Evolutionary conservation across 2,329 filamentous ascomycete genomes (phyloP).

Genomic region (Stenocarpella maydis): DNA sequence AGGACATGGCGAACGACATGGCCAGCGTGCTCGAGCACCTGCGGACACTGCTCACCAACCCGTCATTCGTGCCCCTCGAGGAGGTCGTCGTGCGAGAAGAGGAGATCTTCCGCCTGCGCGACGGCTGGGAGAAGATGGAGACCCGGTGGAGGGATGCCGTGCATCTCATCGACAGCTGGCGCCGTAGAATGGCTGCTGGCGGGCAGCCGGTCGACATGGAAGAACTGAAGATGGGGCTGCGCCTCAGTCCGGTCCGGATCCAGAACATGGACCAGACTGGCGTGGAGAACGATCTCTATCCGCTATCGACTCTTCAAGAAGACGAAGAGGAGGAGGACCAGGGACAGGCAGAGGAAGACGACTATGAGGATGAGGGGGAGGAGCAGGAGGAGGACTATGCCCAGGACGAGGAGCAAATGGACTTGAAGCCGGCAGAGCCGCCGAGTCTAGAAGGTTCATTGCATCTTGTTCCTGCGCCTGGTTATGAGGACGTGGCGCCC

Average conservation of each 20-base stretch:
- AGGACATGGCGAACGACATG: conserved; percentile 79
- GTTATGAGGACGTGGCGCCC: conserved; percentile 42
- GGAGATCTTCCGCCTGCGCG: conserved; percentile 82
- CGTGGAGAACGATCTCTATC: conserved; percentile 45
- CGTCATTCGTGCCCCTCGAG: conserved; percentile 93
- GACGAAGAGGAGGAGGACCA: conserved; percentile 40
- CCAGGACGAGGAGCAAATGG: conserved; percentile 38
- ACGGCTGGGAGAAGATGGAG: conserved; percentile 95
- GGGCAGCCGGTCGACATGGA: conserved; percentile 75
- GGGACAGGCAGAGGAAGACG: conserved; percentile 35
- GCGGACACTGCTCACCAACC: conserved; percentile 86
- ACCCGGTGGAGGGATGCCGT: conserved; percentile 89
- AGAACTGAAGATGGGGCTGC: conserved; percentile 73
- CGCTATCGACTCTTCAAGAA: conserved; percentile 58
- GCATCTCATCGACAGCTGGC: conserved; percentile 90
- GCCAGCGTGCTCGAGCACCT: conserved; percentile 82
- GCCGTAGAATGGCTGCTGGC: conserved; percentile 77
- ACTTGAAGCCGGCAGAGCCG: conserved; percentile 34
- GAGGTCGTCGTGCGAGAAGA: conserved; percentile 93
- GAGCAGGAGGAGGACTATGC: conserved; percentile 41
- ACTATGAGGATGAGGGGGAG: conserved; percentile 37
- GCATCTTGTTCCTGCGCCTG: conserved; percentile 51
- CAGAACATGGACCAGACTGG: conserved; percentile 59
- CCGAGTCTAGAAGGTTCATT: conserved; percentile 49
- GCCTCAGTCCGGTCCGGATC: conserved; percentile 66